These are phyloP conservation scores for Remersonia thermophila DNA, from an alignment of 2,329 filamentous ascomycete genomes.

Conservation along the genomic window DNA sequence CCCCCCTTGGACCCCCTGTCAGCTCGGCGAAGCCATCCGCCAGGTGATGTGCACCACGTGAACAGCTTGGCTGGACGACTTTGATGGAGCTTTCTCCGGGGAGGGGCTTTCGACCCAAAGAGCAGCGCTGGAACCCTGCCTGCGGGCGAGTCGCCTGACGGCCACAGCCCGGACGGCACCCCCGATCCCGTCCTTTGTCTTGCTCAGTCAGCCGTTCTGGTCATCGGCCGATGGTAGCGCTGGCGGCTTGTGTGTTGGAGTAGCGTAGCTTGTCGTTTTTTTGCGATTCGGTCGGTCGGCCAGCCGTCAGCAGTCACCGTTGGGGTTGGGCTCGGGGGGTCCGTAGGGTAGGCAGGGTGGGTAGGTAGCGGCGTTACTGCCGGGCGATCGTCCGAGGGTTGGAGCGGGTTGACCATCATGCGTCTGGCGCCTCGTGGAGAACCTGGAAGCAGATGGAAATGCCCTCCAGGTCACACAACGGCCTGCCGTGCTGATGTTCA, in stretches of 20 bases:
- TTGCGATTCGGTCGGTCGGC: too few species aligned
- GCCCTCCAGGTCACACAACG: too few species aligned
- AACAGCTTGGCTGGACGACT: constrained; percentile 5
- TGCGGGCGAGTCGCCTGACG: neutral
- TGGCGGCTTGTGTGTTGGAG: too few species aligned
- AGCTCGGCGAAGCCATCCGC: constrained; percentile 3
- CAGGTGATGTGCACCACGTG: constrained; percentile 14
- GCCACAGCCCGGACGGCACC: neutral
- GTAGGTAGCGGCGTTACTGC: too few species aligned
- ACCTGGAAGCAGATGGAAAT: too few species aligned
- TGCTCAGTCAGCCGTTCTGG: neutral
- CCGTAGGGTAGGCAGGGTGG: neutral
- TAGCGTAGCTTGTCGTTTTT: neutral
- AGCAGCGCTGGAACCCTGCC: too few species aligned
- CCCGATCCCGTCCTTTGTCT: neutral
- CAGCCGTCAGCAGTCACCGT: too few species aligned
- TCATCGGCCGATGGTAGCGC: neutral
- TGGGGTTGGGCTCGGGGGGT: too few species aligned
- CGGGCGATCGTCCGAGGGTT: too few species aligned
- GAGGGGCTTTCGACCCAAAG: neutral
- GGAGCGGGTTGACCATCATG: too few species aligned
- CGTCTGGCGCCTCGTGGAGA: too few species aligned
- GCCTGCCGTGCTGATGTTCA: too few species aligned
- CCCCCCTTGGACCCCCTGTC: constrained; percentile 2
- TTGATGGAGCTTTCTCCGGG: neutral